Base-by-base conservation (phyloP, 139 green algal genomes). In the Bryopsis sp. region DNA sequence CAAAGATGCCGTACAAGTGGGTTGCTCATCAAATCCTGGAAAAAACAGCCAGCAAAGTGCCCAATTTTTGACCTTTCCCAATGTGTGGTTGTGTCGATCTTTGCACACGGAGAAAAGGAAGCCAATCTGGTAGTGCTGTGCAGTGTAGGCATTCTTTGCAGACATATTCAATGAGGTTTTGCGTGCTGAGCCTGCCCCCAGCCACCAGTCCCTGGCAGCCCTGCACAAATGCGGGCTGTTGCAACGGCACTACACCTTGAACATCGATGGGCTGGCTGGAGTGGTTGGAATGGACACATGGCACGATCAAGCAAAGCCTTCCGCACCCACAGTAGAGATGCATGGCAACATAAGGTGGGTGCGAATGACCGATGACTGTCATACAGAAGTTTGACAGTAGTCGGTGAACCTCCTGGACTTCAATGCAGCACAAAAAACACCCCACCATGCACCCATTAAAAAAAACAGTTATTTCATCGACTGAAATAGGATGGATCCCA, bases 201-300 rank as follows among this genome's bases (percentile, higher is more conserved):
- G 74, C 6, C 84, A 91, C 72, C 33, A 68, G 1, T 79, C 83
- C 1, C 68, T 96, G 26, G 80, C 76, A 0, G 48, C 64, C 2
- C 67, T 93, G 8, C 38, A 63, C 2, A 58, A 50, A 3, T 15
- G 76, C 35, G 78, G 84, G n/a, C 65, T 72, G 48, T 70, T 97
- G 64, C 64, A 72, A 72, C 82, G 90, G 2, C 90, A 97, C 72
- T 97, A 96, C 82, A 96, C 90, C 6, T 72, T 97, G 32, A 97
- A 97, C 82, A 92, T 97, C 8, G 90, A 97, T 66, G 90, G 90
- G 2, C 71, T 96, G 35, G 78, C 81, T 3, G 77, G 83, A 70
- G n/a, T 67, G 67, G 72, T 85, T 29, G 89, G 89, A 39, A 87
- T 95, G 84, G 75, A 86, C 74, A 88, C 85, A 0, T 95, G 89